Conservation (phyloP, 768 basidiomycete species). For the Pleurotus tuoliensis region DNA sequence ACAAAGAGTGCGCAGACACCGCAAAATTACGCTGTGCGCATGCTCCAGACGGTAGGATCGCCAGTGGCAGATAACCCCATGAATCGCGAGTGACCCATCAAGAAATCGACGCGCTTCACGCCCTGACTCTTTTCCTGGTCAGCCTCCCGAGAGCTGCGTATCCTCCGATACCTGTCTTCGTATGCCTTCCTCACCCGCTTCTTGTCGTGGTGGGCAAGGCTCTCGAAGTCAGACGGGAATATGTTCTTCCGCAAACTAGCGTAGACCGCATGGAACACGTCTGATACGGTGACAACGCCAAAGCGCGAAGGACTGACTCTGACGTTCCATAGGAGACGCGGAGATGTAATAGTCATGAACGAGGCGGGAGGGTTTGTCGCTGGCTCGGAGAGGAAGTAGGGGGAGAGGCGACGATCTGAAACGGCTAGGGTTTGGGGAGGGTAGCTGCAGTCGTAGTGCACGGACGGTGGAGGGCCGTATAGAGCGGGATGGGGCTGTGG, state of each 20-base stretch:
- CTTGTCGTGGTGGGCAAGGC: conserved; percentile 23
- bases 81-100: conserved; percentile 36
- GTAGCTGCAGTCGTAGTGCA: conserved; percentile 27
- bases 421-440: conserved; percentile 22
- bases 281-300: conserved; percentile 31
- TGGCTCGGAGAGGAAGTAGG: conserved; percentile 25
- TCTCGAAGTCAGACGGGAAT: conserved; percentile 28
- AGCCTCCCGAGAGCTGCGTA: conserved; percentile 21
- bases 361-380: conserved; percentile 31
- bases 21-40: too few species aligned
- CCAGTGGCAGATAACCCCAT: conserved; percentile 28
- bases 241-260: conserved; percentile 31
- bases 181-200: conserved; percentile 38
- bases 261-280: conserved; percentile 36
- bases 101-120: conserved; percentile 53
- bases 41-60: not conserved
- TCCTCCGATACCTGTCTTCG: conserved; percentile 31
- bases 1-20: too few species aligned
- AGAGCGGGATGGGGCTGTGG: not conserved
- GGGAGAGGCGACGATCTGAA: not conserved
- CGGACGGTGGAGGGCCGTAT: conserved; percentile 3
- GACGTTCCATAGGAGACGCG: conserved; percentile 29
- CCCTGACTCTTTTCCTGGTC: conserved; percentile 42
- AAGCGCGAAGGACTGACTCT: conserved; percentile 23
- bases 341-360: conserved; percentile 27